Evolutionary conservation across 2,329 filamentous ascomycete species (phyloP), one percentile per base, ranked within the genome.

Genomic region (Hypoxylon sp.): DNA sequence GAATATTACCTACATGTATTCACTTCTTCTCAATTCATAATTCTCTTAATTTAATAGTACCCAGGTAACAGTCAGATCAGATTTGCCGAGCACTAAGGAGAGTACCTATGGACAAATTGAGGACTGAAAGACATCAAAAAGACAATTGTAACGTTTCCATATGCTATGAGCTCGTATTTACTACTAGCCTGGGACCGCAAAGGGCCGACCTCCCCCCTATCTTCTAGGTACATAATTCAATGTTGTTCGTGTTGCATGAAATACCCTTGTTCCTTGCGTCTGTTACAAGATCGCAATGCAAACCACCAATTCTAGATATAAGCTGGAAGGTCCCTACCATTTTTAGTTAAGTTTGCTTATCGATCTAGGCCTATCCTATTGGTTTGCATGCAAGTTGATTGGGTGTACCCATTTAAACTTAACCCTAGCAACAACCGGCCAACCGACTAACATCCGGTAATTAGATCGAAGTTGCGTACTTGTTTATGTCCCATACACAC

Each of bases 61-160:
- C 2, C 5, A 34, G 38, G 28, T 17, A 56, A 45, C 10, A 28
- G 30, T 32, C 28, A 3, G 11, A 56, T 23, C 17, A 13, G 30
- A 11, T 43, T 43, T 43, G 17, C 38, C 19, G 21, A 23, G 4
- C 17, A 13, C 23, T 17, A 14, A 4, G 30, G 9, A 51, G 48
- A 41, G 32, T 25, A 25, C 9, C 6, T 25, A 57, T 14, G 28
- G 7, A 30, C 28, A 30, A 36, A 11, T 25, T 28, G 19, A 49
- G 32, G 45, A 52, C 4, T 25, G 4, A 6, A 43, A 11, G 14
- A 50, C 36, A 36, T 23, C 6, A 23, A 11, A 17, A 30, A 41
- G 43, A 19, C 19, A 32, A 49, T 57, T 60, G 64, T 60, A 63
- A 60, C 49, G 64, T 60, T 63, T 56, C 53, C 64, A 63, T 49